phyloP scores from a whole-genome alignment of 768 basidiomycete genomes.

The Jaapia argillacea region DNA sequence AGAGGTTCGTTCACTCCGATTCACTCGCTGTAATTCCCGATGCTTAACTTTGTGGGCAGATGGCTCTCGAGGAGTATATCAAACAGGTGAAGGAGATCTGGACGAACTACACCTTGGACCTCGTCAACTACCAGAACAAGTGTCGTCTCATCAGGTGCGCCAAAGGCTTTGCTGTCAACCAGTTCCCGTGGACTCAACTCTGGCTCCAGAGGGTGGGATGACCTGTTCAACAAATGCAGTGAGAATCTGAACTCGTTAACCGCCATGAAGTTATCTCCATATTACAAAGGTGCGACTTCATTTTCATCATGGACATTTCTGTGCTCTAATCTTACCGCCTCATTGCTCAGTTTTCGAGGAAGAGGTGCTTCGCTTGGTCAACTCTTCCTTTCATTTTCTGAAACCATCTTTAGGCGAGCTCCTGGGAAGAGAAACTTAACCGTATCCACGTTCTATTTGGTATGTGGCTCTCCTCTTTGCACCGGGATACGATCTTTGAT shows the following conservation, averaged over 20 bases:
- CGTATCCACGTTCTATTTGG: constrained; percentile 95
- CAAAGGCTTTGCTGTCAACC: neutral
- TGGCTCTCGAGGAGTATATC: constrained; percentile 93
- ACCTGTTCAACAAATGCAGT: constrained; percentile 92
- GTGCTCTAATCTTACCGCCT: constrained; percentile 6
- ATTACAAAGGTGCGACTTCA: constrained; percentile 76
- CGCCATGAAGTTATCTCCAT: constrained; percentile 97
- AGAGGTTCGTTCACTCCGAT: constrained; percentile 53
- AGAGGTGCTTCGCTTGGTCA: too few relatives aligned
- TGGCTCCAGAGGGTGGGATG: constrained; percentile 99
- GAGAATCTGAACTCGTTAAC: constrained; percentile 94
- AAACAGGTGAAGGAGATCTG: constrained; percentile 95
- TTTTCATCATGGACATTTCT: neutral
- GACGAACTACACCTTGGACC: constrained; percentile 90
- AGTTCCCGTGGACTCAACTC: constrained; percentile 4
- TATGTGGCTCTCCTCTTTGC: constrained; percentile 20
- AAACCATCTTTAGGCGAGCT: constrained; percentile 39
- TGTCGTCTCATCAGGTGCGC: constrained; percentile 83
- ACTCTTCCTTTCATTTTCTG: constrained; percentile 5
- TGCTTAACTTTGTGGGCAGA: constrained; percentile 37
- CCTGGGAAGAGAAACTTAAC: constrained; percentile 97
- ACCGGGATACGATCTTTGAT: too few relatives aligned
- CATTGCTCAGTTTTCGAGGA: constrained; percentile 67
- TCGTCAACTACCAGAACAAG: constrained; percentile 98
- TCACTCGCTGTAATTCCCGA: constrained; percentile 7